A percentile compares a stretch with the other conserved stretches of the same genome.
Conservation (phyloP, 345 rosid species). For the Salix arbutifolia region DNA sequence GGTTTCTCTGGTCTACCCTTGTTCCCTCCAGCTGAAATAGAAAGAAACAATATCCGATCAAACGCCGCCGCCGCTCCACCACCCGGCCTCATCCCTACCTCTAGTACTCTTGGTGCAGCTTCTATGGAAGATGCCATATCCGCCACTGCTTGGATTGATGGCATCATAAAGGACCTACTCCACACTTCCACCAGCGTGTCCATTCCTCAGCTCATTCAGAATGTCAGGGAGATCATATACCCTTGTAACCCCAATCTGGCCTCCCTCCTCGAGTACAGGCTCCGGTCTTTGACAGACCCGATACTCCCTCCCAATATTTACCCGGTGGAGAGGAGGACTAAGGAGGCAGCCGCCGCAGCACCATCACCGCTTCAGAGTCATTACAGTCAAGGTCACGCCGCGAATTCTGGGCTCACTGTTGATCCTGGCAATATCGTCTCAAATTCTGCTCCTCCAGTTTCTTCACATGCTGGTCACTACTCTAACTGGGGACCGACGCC, state of each 20-base stretch:
- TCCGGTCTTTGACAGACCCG: conserved; percentile 63
- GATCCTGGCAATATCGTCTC: conserved; percentile 25
- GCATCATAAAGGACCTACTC: conserved; percentile 81
- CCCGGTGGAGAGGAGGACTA: conserved; percentile 18
- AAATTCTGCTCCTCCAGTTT: conserved; percentile 16
- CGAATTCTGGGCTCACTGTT: conserved; percentile 28
- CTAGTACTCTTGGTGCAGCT: not conserved
- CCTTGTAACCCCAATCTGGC: conserved; percentile 96
- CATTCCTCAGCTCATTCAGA: conserved; percentile 93
- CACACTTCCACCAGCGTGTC: conserved; percentile 68
- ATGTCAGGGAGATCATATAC: conserved; percentile 85
- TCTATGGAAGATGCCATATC: conserved; percentile 57
- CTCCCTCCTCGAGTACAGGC: conserved; percentile 72
- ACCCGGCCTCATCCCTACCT: not conserved
- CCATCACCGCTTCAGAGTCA: conserved; percentile 26
- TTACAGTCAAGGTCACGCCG: conserved; percentile 15
- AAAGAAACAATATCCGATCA: conserved; percentile 12
- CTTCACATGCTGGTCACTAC: conserved; percentile 15
- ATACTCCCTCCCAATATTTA: conserved; percentile 7
- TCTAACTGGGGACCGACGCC: conserved; percentile 29
- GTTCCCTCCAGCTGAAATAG: conserved; percentile 53
- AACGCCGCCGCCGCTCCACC: conserved; percentile 2
- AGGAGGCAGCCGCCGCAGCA: conserved; percentile 21
- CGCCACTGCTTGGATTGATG: conserved; percentile 80
- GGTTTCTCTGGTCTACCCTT: conserved; percentile 90